phyloP scores from a whole-genome alignment of 176 grass and related monocot genomes.

The Tuctoria greenei region DNA sequence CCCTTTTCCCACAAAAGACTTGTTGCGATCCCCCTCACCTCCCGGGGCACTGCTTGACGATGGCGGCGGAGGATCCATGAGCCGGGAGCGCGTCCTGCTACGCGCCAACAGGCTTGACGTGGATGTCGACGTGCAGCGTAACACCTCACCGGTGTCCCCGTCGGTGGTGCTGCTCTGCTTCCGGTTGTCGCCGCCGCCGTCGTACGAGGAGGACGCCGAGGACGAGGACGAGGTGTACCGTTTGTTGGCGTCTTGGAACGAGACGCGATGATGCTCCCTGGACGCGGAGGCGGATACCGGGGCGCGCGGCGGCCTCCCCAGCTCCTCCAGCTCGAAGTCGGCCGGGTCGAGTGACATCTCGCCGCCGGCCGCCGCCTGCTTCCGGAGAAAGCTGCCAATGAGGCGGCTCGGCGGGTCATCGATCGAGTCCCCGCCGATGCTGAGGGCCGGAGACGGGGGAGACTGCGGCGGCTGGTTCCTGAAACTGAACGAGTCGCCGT shows the following conservation, averaged over 20 bases:
- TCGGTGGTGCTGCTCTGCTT: neutral
- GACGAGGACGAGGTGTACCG: slow-evolving; percentile 32
- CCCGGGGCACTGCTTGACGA: neutral
- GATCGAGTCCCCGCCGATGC: slow-evolving; percentile 18
- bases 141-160: slow-evolving; percentile 43
- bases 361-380: slow-evolving; percentile 53
- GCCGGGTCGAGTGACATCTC: slow-evolving; percentile 56
- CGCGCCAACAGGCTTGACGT: slow-evolving; percentile 38
- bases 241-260: slow-evolving; percentile 50
- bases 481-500: slow-evolving; percentile 58
- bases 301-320: slow-evolving; percentile 32
- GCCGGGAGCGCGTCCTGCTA: slow-evolving; percentile 65
- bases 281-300: slow-evolving; percentile 32
- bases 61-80: slow-evolving; percentile 68
- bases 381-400: slow-evolving; percentile 73
- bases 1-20: slow-evolving; percentile 43
- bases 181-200: slow-evolving; percentile 22
- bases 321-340: slow-evolving; percentile 74
- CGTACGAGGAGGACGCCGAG: slow-evolving; percentile 46
- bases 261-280: slow-evolving; percentile 62
- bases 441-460: slow-evolving; percentile 14
- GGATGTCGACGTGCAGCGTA: slow-evolving; percentile 73
- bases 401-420: slow-evolving; percentile 75
- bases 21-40: slow-evolving; percentile 4
- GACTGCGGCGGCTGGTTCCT: slow-evolving; percentile 37